A percentile compares a stretch with the other conserved stretches of the same genome.
Conservation (phyloP, 352 stramenopile genomes). For the Globisporangium spinosum region DNA sequence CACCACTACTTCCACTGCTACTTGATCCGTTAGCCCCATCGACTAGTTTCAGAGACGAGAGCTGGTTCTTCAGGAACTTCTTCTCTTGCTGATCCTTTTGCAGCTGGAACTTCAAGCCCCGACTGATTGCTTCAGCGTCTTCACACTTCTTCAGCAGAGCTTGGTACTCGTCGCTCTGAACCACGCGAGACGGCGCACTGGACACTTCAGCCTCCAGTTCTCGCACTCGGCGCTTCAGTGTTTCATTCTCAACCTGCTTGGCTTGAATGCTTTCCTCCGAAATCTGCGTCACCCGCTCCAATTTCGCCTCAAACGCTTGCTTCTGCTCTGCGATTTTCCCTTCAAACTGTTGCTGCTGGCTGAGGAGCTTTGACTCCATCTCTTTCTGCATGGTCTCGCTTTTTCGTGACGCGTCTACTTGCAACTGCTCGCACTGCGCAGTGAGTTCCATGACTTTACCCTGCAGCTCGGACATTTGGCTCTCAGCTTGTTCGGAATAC, state of each 20-base stretch:
- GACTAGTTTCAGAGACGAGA: slow-evolving; percentile 32
- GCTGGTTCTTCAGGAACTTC: slow-evolving; percentile 66
- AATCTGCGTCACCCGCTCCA: slow-evolving; percentile 23
- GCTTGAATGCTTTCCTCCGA: slow-evolving; percentile 22
- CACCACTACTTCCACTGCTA: not conserved
- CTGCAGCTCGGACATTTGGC: slow-evolving; percentile 43
- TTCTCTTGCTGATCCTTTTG: slow-evolving; percentile 78
- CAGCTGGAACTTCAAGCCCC: slow-evolving; percentile 65
- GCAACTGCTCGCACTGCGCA: slow-evolving; percentile 33
- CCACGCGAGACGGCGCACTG: slow-evolving; percentile 23
- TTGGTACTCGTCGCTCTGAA: slow-evolving; percentile 53
- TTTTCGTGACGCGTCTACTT: slow-evolving; percentile 18
- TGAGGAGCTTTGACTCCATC: slow-evolving; percentile 27
- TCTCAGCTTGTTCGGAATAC: slow-evolving; percentile 61
- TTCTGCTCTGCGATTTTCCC: slow-evolving; percentile 30
- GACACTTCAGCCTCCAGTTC: slow-evolving; percentile 40
- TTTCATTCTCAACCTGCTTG: slow-evolving; percentile 31
- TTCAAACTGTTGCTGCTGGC: slow-evolving; percentile 19
- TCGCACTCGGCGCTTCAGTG: slow-evolving; percentile 21
- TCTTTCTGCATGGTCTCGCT: slow-evolving; percentile 30
- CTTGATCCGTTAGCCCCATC: not conserved
- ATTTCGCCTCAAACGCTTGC: slow-evolving; percentile 26
- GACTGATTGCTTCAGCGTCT: slow-evolving; percentile 62
- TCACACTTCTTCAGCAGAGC: slow-evolving; percentile 50
- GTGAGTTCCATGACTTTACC: slow-evolving; percentile 30